Percentiles rank a stretch among this genome's conserved stretches.
Evolutionary conservation across 768 basidiomycete genomes (phyloP).

Genomic region (Hygrophoropsis aurantiaca): DNA sequence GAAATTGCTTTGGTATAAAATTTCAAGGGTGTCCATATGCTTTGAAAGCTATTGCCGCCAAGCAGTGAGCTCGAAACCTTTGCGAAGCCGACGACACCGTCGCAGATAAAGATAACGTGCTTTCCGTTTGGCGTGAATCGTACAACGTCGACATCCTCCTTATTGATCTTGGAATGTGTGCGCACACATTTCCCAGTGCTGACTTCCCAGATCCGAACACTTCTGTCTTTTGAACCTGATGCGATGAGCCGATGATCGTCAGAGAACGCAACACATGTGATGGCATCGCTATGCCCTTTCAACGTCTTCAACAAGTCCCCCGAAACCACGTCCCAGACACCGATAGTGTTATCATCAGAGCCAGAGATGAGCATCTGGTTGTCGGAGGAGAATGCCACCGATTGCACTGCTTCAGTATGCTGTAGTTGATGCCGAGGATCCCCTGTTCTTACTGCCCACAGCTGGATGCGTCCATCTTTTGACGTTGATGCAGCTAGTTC

Average conservation of each 20-base stretch:
- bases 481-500: slow-evolving; percentile 17
- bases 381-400: slow-evolving; percentile 21
- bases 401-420: slow-evolving; percentile 18
- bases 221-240: slow-evolving; percentile 21
- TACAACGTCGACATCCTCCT: slow-evolving; percentile 9
- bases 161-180: slow-evolving; percentile 15
- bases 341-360: slow-evolving; percentile 18
- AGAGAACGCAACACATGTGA: slow-evolving; percentile 22
- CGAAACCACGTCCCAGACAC: slow-evolving; percentile 20
- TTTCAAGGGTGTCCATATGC: slow-evolving; percentile 5
- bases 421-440: slow-evolving; percentile 11
- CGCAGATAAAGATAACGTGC: slow-evolving; percentile 7
- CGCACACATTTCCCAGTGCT: slow-evolving; percentile 11
- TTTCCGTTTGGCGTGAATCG: slow-evolving; percentile 12
- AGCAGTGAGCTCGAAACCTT: slow-evolving; percentile 4
- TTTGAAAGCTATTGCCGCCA: not conserved
- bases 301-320: slow-evolving; percentile 15
- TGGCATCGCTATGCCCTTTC: slow-evolving; percentile 17
- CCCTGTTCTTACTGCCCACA: slow-evolving; percentile 22
- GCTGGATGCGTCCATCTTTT: slow-evolving; percentile 17
- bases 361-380: slow-evolving; percentile 20
- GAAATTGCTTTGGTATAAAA: not conserved
- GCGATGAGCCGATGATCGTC: slow-evolving; percentile 13
- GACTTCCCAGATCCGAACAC: slow-evolving; percentile 22
- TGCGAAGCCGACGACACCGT: slow-evolving; percentile 7